phyloP scores from a whole-genome alignment of 768 basidiomycete genomes.

The Hygrophorus russula region DNA sequence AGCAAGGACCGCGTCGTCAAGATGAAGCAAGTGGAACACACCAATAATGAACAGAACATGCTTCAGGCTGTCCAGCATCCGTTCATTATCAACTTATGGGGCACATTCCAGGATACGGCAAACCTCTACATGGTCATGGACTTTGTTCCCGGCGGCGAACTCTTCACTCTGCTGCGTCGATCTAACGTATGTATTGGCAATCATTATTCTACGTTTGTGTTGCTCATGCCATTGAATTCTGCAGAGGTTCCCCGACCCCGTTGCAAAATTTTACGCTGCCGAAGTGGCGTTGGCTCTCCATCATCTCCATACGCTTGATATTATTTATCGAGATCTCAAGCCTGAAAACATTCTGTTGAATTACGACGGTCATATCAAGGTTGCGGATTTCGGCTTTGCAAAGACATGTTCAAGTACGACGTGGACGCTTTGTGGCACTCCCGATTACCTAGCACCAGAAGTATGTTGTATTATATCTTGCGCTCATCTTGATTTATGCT shows the following conservation, averaged over 20 bases:
- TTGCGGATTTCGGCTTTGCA: constrained; percentile 95
- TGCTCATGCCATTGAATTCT: not conserved
- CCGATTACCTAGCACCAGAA: constrained; percentile 96
- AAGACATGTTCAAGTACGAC: constrained; percentile 81
- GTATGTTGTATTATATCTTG: constrained; percentile 8
- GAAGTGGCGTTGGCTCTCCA: constrained; percentile 90
- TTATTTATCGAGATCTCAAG: constrained; percentile 96
- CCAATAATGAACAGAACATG: constrained; percentile 88
- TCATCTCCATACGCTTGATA: constrained; percentile 75
- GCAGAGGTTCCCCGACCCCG: constrained; percentile 91
- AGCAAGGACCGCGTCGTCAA: constrained; percentile 87
- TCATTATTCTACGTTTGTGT: not conserved
- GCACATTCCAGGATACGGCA: constrained; percentile 80
- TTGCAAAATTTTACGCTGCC: constrained; percentile 96
- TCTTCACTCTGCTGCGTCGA: constrained; percentile 86
- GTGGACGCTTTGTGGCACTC: constrained; percentile 93
- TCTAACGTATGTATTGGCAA: constrained; percentile 55
- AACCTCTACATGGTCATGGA: constrained; percentile 99
- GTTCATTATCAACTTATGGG: constrained; percentile 95
- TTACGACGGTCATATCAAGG: constrained; percentile 93
- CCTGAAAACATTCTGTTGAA: constrained; percentile 94
- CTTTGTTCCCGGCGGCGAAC: constrained; percentile 92
- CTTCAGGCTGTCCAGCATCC: constrained; percentile 80
- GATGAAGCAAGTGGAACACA: constrained; percentile 95
- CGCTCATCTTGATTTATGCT: not conserved